Base-by-base conservation (phyloP, 345 rosid genomes). In the Laguncularia racemosa region DNA sequence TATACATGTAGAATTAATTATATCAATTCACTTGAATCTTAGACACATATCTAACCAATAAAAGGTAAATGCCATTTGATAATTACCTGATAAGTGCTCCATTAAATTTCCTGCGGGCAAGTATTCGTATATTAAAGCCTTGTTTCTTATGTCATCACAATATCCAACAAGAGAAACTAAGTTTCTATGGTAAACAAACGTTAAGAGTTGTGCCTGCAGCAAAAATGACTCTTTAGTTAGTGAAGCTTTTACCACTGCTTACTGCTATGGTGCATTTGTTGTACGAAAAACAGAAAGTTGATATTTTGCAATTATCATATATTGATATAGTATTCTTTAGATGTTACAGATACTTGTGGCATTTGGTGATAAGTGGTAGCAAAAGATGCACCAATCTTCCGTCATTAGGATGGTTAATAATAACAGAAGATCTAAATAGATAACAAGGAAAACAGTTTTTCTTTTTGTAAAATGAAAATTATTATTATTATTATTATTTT, bases 71-170 rank as follows among this genome's bases (percentile, higher is more conserved):
- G 21, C 0, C 4, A 14, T 2, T 17, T 26, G 9, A 12, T 9
- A 14, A 17, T 40, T 28, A 84, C 84, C 84, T 68, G 67, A 70
- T 38, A 81, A 20, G 52, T 65, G 72, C 33, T 67, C 56, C 18
- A 53, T 63, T 12, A 81, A 52, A 18, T 78, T 75, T 65, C 84
- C 86, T 52, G 55, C 50, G 0, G 73, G 76, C 86, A 84, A 74
- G 70, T 70, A 76, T 28, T 78, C 86, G 44, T 74, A 81, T 16
- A 84, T 62, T 10, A 81, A 71, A 45, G 64, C 82, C 43, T 64
- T 60, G 47, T 76, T 70, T n/a, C 56, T 58, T n/a, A 63, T 69
- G 52, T 73, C 78, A n/a, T 65, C 69, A 2, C 84, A 79, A n/a
- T n/a, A n/a, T n/a, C n/a, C n/a, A n/a, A n/a, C n/a, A n/a, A n/a